Base-by-base conservation (phyloP, 2,329 filamentous ascomycete species). In the Bipolaris victoriae region DNA sequence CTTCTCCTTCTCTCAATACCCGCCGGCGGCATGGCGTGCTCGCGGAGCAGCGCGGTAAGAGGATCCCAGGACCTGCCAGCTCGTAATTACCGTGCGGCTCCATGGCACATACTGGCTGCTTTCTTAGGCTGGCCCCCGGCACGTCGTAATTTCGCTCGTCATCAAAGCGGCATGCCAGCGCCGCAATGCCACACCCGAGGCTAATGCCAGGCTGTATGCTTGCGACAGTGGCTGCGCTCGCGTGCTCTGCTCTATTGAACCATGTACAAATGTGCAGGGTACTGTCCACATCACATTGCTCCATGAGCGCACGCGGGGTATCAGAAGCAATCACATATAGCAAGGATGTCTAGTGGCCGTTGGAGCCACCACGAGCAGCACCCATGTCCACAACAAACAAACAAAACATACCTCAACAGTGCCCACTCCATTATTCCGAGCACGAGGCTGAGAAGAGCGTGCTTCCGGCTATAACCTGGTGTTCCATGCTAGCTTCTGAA, bases 81-180 rank as follows among this genome's bases (percentile, higher is more conserved):
- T 49, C 51, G 49, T 61, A 66, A 64, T 66, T 68, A 58, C 64
- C 16, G 57, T 68, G 61, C 64, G 20, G 58, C 59, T 60, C 58
- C 55, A 47, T 54, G 57, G 52, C 64, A 65, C 43, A 55, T 49
- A 56, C 50, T 39, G 48, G 52, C 44, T 64, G 52, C 61, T 62
- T 52, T 61, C 58, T 55, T 58, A 37, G 56, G 58, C 57, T 54
- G 57, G 33, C 44, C 29, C 45, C 40, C 47, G 55, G 60, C 65
- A 48, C 62, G 57, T 68, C 68, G 69, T 58, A 72, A 72, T 72
- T 64, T 71, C 64, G 62, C 61, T 43, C 36, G 46, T 53, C 58
- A 58, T 61, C 58, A 64, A 45, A 45, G 52, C n/a, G 56, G 55
- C 50, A 57, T 58, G 57, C 49, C 52, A 52, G 58, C 58, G 59